phyloP scores from a whole-genome alignment of 2,329 filamentous ascomycete genomes.

The Microcyclosporella mali region DNA sequence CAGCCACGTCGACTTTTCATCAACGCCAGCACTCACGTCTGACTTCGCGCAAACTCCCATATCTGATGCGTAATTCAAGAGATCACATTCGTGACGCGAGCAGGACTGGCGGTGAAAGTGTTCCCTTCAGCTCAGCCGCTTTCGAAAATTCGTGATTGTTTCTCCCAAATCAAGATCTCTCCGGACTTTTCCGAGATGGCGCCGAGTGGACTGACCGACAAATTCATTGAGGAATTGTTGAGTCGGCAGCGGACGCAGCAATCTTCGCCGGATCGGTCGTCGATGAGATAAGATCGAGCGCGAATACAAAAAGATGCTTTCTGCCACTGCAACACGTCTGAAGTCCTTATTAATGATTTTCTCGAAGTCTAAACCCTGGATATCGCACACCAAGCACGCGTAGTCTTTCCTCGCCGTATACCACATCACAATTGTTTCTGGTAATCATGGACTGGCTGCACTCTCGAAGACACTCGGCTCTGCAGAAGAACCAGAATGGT shows the following conservation, averaged over 20 bases:
- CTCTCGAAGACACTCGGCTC: not conserved
- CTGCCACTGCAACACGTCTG: too few relatives aligned
- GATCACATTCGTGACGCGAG: not conserved
- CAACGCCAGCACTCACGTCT: not conserved
- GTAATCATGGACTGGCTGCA: not conserved
- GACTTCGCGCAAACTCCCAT: not conserved
- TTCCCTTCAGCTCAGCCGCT: too few relatives aligned
- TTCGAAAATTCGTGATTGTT: too few relatives aligned
- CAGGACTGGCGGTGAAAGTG: too few relatives aligned
- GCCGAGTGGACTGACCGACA: not conserved
- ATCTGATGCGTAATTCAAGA: not conserved
- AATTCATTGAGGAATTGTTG: too few relatives aligned
- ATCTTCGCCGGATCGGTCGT: not conserved
- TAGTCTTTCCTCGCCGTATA: too few relatives aligned
- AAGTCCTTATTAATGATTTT: too few relatives aligned
- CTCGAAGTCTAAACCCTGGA: too few relatives aligned
- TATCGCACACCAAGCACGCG: too few relatives aligned
- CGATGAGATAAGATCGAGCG: not conserved
- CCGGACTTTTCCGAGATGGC: constrained; percentile 1
- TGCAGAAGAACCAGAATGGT: not conserved
- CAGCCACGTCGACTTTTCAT: not conserved
- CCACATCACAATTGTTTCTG: too few relatives aligned
- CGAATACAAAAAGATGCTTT: too few relatives aligned
- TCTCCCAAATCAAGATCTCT: not conserved
- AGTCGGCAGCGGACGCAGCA: too few relatives aligned